Evolutionary conservation across 164 flowering plant species (phyloP).

Genomic region (Chimonanthus salicifolius): DNA sequence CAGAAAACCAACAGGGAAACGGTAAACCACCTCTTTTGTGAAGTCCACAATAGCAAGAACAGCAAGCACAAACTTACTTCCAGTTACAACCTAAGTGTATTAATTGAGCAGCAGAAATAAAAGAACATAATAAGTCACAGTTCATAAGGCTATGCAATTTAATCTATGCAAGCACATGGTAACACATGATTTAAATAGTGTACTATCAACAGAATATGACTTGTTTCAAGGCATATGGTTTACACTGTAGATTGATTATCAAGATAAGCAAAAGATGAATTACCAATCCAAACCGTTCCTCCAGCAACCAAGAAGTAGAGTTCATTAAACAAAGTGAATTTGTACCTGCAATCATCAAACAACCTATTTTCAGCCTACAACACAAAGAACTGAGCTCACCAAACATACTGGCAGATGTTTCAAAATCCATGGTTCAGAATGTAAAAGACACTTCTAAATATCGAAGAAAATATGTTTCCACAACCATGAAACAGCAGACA

Average conservation of each 20-base stretch:
- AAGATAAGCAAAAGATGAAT: not conserved
- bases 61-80: not conserved
- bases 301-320: slow-evolving; percentile 97
- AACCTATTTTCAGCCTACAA: not conserved
- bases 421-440: not conserved
- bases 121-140: not conserved
- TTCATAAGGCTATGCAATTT: not conserved
- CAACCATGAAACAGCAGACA: not conserved
- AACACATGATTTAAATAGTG: too few species aligned
- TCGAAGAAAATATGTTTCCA: not conserved
- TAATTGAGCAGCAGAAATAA: not conserved
- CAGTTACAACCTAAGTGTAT: not conserved
- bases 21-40: not conserved
- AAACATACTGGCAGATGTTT: not conserved
- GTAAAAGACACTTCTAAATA: not conserved
- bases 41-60: not conserved
- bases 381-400: not conserved
- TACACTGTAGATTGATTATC: slow-evolving; percentile 1
- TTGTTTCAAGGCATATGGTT: too few species aligned
- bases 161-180: not conserved
- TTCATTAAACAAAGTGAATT: slow-evolving; percentile 94
- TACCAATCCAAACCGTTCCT: slow-evolving; percentile 99
- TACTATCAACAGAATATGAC: too few species aligned
- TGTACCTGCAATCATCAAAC: slow-evolving; percentile 67
- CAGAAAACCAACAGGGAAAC: not conserved